Evolutionary conservation across 805 yeast species (phyloP).

Genomic region (Torulaspora microellipsoides): DNA sequence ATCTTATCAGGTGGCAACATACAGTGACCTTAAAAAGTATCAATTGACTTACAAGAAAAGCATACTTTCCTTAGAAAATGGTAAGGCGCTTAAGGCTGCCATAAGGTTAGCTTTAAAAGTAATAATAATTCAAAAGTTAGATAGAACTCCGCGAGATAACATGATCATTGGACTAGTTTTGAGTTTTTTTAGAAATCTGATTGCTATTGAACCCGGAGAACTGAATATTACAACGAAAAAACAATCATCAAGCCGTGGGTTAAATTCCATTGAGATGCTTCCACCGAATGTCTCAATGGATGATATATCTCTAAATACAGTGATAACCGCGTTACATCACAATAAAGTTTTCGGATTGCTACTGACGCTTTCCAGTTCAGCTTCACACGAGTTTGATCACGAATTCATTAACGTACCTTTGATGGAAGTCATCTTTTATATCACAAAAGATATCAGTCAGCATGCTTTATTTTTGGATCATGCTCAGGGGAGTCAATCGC

Average conservation of each 20-base stretch:
- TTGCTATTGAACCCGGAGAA: constrained; percentile 69
- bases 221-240: constrained; percentile 44
- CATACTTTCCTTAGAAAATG: constrained; percentile 53
- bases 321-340: constrained; percentile 53
- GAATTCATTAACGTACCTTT: constrained; percentile 56
- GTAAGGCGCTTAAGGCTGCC: constrained; percentile 62
- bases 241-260: constrained; percentile 30
- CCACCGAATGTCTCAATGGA: constrained; percentile 57
- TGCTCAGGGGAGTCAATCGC: neutral
- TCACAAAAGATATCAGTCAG: constrained; percentile 54
- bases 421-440: constrained; percentile 63
- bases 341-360: constrained; percentile 72
- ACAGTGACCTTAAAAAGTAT: constrained; percentile 56
- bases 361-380: constrained; percentile 61
- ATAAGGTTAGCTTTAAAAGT: constrained; percentile 64
- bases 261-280: constrained; percentile 32
- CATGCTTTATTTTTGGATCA: constrained; percentile 13
- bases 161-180: constrained; percentile 68
- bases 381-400: constrained; percentile 60
- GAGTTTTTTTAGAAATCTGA: constrained; percentile 70
- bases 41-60: constrained; percentile 70
- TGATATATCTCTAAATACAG: constrained; percentile 62
- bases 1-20: constrained; percentile 51
- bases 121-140: constrained; percentile 44
- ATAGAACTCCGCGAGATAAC: constrained; percentile 67